Evolutionary conservation across 2,329 filamentous ascomycete genomes (phyloP), one percentile per base, ranked within the genome.

Genomic region (Massarina eburnea): DNA sequence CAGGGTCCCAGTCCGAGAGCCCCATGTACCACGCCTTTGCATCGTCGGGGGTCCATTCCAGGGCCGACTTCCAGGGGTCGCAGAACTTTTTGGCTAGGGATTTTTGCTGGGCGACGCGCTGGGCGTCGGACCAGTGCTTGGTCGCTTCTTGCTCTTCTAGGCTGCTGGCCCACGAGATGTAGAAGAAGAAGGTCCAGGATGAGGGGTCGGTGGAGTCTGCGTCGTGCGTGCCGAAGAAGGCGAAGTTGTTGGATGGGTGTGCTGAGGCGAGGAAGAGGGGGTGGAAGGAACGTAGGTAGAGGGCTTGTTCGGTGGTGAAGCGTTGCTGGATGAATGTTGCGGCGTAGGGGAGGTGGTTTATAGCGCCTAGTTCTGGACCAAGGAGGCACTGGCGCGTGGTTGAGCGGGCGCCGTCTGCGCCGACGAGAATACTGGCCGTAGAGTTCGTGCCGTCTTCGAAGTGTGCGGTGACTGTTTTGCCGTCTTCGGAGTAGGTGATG

Each of bases 161-260:
- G 26, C 56, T 63, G 8, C 58, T 67, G 15, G 42, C 51, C 72
- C 73, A 77, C 9, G 74, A 76, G 40, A 77, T 73, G 55, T 78
- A 78, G 60, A 73, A 76, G 58, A 73, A 73, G 51, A 76, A 76
- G 3, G 66, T 68, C 74, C 73, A 75, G 4, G 59, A 61, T 18
- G 72, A 70, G 1, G 73, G 74, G 8, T 67, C 54, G 15, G 68
- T 57, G 12, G 62, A 49, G 35, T 71, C 62, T 2, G 67, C 59
- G 51, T 76, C 68, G 22, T 76, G 73, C 46, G 72, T 62, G n/a
- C 71, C 70, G 41, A 79, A 73, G 61, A 76, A 75, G 15, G 71
- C 68, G 45, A 78, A 73, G 21, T 66, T 63, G 40, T 73, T 71
- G 17, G 64, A 62, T 4, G 76, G 77, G 49, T 79, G 74, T 6